phyloP scores from a whole-genome alignment of 2,329 filamentous ascomycete genomes.

The Pseudomassariella vexata region DNA sequence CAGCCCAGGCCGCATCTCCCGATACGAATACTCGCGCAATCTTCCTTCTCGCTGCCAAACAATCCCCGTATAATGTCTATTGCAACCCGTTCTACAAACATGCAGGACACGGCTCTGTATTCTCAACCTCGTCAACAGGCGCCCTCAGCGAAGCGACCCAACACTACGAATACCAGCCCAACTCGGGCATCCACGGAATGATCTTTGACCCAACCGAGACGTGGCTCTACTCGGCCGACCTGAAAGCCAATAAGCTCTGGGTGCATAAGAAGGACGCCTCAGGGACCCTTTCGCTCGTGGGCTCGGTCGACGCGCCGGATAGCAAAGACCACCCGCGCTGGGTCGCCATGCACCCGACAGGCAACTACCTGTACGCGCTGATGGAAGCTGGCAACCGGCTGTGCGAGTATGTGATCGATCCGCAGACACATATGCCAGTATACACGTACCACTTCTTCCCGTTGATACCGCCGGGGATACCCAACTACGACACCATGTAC shows the following conservation, averaged over 20 bases:
- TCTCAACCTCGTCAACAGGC: slow-evolving; percentile 53
- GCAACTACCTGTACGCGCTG: slow-evolving; percentile 74
- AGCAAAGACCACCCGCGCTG: slow-evolving; percentile 76
- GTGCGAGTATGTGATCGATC: slow-evolving; percentile 76
- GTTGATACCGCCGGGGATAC: slow-evolving; percentile 69
- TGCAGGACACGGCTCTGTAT: slow-evolving; percentile 76
- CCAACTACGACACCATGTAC: slow-evolving; percentile 57
- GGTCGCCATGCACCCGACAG: slow-evolving; percentile 77
- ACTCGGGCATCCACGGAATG: slow-evolving; percentile 76
- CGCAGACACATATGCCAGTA: slow-evolving; percentile 64
- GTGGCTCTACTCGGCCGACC: slow-evolving; percentile 74
- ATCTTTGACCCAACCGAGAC: slow-evolving; percentile 69
- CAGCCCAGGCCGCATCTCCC: slow-evolving; percentile 61
- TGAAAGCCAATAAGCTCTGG: slow-evolving; percentile 77
- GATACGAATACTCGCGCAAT: slow-evolving; percentile 83
- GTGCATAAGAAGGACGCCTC: slow-evolving; percentile 64
- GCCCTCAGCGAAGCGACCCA: slow-evolving; percentile 60
- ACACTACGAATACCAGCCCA: slow-evolving; percentile 65
- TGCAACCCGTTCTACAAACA: slow-evolving; percentile 87
- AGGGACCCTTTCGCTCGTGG: slow-evolving; percentile 63
- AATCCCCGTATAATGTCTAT: slow-evolving; percentile 77
- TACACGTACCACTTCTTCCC: slow-evolving; percentile 75
- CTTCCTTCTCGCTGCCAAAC: slow-evolving; percentile 74
- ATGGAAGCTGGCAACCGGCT: slow-evolving; percentile 88
- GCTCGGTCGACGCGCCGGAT: slow-evolving; percentile 65